Conservation (phyloP, 2,329 filamentous ascomycete genomes). For the Fusarium multiceps region DNA sequence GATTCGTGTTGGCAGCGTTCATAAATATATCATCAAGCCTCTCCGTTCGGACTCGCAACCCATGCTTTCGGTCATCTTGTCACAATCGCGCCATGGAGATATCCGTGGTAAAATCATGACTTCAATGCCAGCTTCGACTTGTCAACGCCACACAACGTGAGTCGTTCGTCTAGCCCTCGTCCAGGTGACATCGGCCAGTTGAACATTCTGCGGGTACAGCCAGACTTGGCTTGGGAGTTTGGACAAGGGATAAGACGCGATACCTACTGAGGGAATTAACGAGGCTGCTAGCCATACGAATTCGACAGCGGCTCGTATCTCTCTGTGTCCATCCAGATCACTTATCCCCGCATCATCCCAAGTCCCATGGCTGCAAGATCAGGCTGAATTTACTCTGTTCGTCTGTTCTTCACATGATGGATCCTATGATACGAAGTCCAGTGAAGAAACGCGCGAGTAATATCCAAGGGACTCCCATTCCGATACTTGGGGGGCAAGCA, state of each 20-base stretch:
- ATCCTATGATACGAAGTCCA: not conserved
- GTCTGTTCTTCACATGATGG: conserved; percentile 3
- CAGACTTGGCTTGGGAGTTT: conserved; percentile 18
- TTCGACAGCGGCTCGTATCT: conserved; percentile 31
- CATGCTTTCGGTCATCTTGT: conserved; percentile 3
- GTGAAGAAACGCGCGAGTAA: not conserved
- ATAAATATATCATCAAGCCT: conserved; percentile 31
- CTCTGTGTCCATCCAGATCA: conserved; percentile 9
- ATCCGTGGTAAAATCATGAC: not conserved
- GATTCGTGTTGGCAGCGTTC: not conserved
- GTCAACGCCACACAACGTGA: conserved; percentile 11
- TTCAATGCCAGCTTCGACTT: not conserved
- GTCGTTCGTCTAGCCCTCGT: conserved; percentile 16
- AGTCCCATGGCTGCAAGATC: conserved; percentile 25
- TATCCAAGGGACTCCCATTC: not conserved
- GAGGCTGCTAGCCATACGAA: conserved; percentile 34
- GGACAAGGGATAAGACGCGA: conserved; percentile 22
- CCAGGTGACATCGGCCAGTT: conserved; percentile 30
- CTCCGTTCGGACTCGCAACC: conserved; percentile 24
- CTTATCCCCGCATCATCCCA: conserved; percentile 24
- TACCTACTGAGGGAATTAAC: conserved; percentile 36
- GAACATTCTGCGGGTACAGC: conserved; percentile 31
- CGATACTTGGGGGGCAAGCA: conserved; percentile 8
- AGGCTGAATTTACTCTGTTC: conserved; percentile 25
- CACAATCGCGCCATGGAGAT: conserved; percentile 20